Evolutionary conservation across 2,329 filamentous ascomycete species (phyloP), one percentile per base, ranked within the genome.

Genomic region (Diaporthe australafricana): DNA sequence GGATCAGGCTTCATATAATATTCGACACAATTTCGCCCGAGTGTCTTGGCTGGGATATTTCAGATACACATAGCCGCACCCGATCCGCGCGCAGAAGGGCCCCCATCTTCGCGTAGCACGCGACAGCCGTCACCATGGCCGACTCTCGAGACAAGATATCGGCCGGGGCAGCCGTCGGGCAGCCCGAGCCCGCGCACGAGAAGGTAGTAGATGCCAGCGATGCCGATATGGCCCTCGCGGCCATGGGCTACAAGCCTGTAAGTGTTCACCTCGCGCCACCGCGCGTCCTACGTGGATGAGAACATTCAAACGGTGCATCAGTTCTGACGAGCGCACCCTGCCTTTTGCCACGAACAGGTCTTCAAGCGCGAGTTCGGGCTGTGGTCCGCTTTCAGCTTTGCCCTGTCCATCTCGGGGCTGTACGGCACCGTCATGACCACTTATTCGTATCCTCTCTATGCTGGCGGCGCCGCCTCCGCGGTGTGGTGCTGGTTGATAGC

Each of bases 401-500:
- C 88, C 65, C 86, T 90, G 76, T 86, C 84, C 75, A 88, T 90
- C 75, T 85, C 83, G 62, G 88, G 87, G 53, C 82, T 89, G 25
- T 89, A 88, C 76, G 83, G 87, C 35, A 89, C 87, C 11, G 84
- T 87, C 72, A 85, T 86, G 75, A 89, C 88, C 4, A 90, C 88
- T 40, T 87, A 88, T 76, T 82, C 81, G 16, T 88, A 86, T 75
- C 87, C 88, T 1, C 81, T 90, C 32, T 79, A 81, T 53, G 87
- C 87, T 17, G 87, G 87, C 73, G 88, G 88, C 65, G 82, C 85
- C 45, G 84, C 87, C 30, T 83, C 87, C 8, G 87, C 83, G 9
- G 83, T 90, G 5, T 90, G 88, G 88, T 89, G 85, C 77, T 90
- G 88, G 88, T 77, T 88, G 62, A 87, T 89, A 71, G 86, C 86